Evolutionary conservation across 129 eudicot species (phyloP).

Genomic region (Tagetes patula): DNA sequence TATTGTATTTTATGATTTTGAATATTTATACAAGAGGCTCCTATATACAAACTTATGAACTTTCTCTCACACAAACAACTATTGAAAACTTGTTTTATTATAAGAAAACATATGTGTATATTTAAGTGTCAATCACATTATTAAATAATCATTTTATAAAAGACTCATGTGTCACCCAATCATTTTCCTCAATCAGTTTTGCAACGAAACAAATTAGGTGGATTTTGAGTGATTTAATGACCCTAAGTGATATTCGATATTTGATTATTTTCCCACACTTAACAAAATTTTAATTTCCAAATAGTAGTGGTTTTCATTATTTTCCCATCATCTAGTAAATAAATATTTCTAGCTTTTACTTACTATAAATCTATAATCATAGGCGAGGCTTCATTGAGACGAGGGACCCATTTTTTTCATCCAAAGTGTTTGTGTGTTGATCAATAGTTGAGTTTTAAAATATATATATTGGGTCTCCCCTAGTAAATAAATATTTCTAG

Average conservation of each 20-base stretch:
- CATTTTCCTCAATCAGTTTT: constrained; percentile 9
- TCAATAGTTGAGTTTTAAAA: too few relatives aligned
- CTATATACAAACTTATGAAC: not conserved
- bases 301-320: not conserved
- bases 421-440: too few relatives aligned
- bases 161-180: constrained; percentile 34
- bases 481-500: too few relatives aligned
- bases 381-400: too few relatives aligned
- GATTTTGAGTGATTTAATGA: not conserved
- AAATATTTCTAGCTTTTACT: too few relatives aligned
- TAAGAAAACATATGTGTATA: not conserved
- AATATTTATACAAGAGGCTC: not conserved
- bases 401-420: too few relatives aligned
- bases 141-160: constrained; percentile 17
- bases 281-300: not conserved
- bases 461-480: too few relatives aligned
- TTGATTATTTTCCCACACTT: not conserved
- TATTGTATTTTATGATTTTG: not conserved
- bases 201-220: constrained; percentile 1
- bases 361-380: too few relatives aligned
- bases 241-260: not conserved
- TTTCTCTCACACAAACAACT: not conserved
- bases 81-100: not conserved
- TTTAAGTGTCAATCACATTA: constrained; percentile 4
- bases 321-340: too few relatives aligned